Conservation (phyloP, 805 yeast species). For the Yarrowia keelungensis region DNA sequence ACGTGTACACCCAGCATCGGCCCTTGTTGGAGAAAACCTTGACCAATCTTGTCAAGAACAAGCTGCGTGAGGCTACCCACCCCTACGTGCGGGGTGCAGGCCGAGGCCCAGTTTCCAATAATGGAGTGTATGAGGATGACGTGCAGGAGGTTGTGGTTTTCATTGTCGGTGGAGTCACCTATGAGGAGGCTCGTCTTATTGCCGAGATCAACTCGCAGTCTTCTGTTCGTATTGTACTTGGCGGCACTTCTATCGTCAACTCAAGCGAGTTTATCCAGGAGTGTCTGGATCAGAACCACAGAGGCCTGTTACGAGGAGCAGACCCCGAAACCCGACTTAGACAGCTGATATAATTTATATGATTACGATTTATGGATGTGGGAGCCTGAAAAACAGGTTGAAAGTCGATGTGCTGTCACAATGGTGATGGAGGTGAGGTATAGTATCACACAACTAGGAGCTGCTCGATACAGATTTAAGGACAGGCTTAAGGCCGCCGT, state of each 20-base stretch:
- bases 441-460: background rate
- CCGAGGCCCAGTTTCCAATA: constrained; percentile 25
- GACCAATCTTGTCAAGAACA: constrained; percentile 48
- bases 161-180: constrained; percentile 85
- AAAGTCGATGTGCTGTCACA: background rate
- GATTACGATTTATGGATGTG: constrained; percentile 5
- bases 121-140: constrained; percentile 46
- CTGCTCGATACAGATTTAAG: background rate
- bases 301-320: constrained; percentile 29
- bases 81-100: constrained; percentile 26
- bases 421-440: background rate
- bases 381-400: background rate
- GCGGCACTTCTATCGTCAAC: constrained; percentile 71
- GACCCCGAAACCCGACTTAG: constrained; percentile 34
- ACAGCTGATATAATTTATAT: constrained; percentile 32
- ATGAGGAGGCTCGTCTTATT: constrained; percentile 86
- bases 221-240: constrained; percentile 73
- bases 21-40: constrained; percentile 69
- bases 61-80: constrained; percentile 39
- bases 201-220: constrained; percentile 65
- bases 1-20: constrained; percentile 86
- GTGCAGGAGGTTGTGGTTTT: constrained; percentile 52
- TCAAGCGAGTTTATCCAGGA: constrained; percentile 53
- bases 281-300: constrained; percentile 34
- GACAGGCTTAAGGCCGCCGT: background rate